Percentiles rank a stretch among this genome's conserved stretches.
Conservation (phyloP, 2,329 filamentous ascomycete genomes). For the Arthroderma uncinatum region DNA sequence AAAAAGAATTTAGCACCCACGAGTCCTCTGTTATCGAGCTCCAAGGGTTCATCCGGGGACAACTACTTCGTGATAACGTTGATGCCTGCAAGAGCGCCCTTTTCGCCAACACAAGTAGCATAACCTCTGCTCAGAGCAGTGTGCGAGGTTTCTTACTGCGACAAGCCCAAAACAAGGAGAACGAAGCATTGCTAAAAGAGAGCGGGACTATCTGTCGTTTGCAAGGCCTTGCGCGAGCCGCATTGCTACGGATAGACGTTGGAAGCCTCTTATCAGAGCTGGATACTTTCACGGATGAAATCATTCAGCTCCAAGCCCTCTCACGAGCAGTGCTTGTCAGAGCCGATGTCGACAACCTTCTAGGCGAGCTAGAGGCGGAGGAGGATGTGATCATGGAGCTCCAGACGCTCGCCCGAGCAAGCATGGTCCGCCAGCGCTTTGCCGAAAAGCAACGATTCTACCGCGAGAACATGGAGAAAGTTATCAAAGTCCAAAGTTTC, state of each 20-base stretch:
- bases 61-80: constrained; percentile 24
- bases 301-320: constrained; percentile 62
- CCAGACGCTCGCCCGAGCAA: constrained; percentile 63
- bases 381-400: constrained; percentile 66
- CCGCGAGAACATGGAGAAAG: constrained; percentile 95
- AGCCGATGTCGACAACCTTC: constrained; percentile 57
- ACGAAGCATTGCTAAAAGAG: constrained; percentile 24
- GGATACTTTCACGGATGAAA: constrained; percentile 53
- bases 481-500: constrained; percentile 97
- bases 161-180: constrained; percentile 23
- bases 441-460: constrained; percentile 80
- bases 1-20: constrained; percentile 23
- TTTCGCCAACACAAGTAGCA: constrained; percentile 31
- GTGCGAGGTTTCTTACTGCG: constrained; percentile 35
- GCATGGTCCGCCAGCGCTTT: constrained; percentile 62
- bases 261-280: constrained; percentile 56
- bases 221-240: constrained; percentile 33
- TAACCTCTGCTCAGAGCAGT: constrained; percentile 43
- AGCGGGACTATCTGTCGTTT: constrained; percentile 25
- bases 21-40: constrained; percentile 21
- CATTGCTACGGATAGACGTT: constrained; percentile 31
- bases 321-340: constrained; percentile 70
- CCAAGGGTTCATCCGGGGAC: constrained; percentile 27
- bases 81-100: constrained; percentile 30
- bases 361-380: constrained; percentile 69